Evolutionary conservation across 1,284 basidiomycete species (phyloP).

Genomic region (Trametes sp.): DNA sequence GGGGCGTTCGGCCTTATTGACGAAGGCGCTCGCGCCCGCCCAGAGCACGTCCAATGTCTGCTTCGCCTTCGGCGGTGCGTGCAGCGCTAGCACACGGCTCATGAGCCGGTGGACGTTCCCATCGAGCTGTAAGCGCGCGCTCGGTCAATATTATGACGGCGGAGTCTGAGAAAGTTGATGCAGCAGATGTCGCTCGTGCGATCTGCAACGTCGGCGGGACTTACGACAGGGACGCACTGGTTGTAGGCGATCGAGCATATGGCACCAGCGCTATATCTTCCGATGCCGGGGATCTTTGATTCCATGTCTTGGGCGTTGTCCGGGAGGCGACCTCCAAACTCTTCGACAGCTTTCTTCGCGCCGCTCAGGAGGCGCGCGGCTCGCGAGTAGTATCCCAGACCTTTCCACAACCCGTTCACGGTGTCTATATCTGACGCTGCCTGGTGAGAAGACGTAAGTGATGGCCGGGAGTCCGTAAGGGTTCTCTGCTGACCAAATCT

Average conservation of each 20-base stretch:
- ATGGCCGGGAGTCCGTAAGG: conserved; percentile 5
- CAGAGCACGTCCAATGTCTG: conserved; percentile 83
- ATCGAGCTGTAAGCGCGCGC: conserved; percentile 67
- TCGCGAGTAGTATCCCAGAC: conserved; percentile 91
- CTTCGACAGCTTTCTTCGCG: conserved; percentile 77
- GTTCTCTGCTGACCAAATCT: conserved; percentile 64
- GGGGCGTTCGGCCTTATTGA: conserved; percentile 60
- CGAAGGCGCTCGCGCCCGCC: conserved; percentile 76
- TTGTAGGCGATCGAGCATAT: conserved; percentile 93
- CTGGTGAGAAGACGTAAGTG: conserved; percentile 39
- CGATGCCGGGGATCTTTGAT: conserved; percentile 88
- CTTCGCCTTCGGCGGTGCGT: conserved; percentile 84
- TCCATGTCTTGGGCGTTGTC: conserved; percentile 84
- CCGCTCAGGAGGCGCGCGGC: conserved; percentile 82
- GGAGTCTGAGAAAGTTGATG: conserved; percentile 21
- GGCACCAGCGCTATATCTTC: conserved; percentile 90
- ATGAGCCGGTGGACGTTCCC: conserved; percentile 91
- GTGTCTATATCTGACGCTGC: conserved; percentile 82
- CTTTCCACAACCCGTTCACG: conserved; percentile 90
- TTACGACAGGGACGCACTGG: conserved; percentile 82
- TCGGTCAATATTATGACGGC: conserved; percentile 14
- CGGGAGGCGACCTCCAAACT: conserved; percentile 79
- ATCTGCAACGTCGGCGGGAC: conserved; percentile 39
- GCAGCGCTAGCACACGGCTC: conserved; percentile 82
- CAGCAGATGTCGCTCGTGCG: conserved; percentile 13